Percentiles rank a stretch among this genome's conserved stretches.
phyloP scores from a whole-genome alignment of 768 basidiomycete species.

The Mycena belliarum region DNA sequence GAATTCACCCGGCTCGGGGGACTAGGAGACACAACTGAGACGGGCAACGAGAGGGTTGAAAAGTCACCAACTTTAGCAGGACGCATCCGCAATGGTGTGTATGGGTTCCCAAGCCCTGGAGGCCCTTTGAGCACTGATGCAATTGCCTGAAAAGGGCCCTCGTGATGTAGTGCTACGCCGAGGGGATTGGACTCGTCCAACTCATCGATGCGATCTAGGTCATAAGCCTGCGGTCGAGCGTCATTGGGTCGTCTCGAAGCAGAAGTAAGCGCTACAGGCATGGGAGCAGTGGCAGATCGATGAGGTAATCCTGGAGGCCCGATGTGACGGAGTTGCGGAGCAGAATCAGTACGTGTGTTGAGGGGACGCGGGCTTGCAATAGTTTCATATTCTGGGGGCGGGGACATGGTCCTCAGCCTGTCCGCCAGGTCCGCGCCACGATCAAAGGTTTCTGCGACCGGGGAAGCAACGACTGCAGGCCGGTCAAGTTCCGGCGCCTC shows the following conservation, averaged over 20 bases:
- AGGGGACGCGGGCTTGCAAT: conserved; percentile 3
- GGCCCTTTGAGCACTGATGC: conserved; percentile 32
- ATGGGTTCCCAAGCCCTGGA: conserved; percentile 24
- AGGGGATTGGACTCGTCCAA: conserved; percentile 75
- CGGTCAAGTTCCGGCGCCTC: conserved; percentile 1
- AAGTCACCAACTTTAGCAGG: conserved; percentile 6
- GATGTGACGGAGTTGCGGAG: conserved; percentile 16
- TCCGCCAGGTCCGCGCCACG: background rate
- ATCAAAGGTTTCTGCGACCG: background rate
- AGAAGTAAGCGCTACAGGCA: background rate
- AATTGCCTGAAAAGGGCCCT: conserved; percentile 74
- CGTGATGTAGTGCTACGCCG: conserved; percentile 64
- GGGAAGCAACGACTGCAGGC: background rate
- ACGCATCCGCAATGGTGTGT: conserved; percentile 19
- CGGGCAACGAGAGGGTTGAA: background rate
- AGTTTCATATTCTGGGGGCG: conserved; percentile 20
- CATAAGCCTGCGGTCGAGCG: conserved; percentile 17
- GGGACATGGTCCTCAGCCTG: conserved; percentile 5
- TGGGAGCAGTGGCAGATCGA: conserved; percentile 15
- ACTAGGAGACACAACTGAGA: conserved; percentile 8
- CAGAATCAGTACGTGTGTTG: conserved; percentile 10
- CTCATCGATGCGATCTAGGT: conserved; percentile 75
- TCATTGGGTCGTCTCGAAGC: background rate
- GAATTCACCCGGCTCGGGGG: conserved; percentile 8
- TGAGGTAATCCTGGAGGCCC: conserved; percentile 13